These are phyloP conservation scores for Achlya hypogyna DNA, from an alignment of 352 stramenopile species.

Conservation along the genomic window DNA sequence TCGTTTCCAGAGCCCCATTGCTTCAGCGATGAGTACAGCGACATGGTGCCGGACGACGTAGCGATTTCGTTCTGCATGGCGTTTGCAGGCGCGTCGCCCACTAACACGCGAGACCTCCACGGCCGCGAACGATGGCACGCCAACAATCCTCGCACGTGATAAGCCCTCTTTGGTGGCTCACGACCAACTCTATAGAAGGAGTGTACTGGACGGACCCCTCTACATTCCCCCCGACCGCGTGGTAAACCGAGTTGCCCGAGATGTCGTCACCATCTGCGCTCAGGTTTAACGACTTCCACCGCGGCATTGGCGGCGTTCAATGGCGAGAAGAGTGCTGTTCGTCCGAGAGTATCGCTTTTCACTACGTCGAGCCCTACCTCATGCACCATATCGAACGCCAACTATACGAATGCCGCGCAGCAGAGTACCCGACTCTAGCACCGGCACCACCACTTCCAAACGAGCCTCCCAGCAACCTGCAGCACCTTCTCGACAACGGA, in stretches of 20 bases:
- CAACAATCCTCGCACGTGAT: conserved; percentile 33
- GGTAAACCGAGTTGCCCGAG: conserved; percentile 30
- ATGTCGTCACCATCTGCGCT: neutral
- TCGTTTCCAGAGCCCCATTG: conserved; percentile 47
- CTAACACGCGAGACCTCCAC: conserved; percentile 54
- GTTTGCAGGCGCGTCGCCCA: conserved; percentile 62
- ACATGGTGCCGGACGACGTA: conserved; percentile 69
- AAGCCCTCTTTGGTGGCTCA: neutral
- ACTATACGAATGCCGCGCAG: conserved; percentile 54
- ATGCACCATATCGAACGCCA: conserved; percentile 75
- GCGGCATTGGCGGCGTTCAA: conserved; percentile 52
- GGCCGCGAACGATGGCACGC: conserved; percentile 73
- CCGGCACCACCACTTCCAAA: neutral
- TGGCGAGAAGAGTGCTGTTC: conserved; percentile 39
- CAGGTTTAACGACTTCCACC: conserved; percentile 43
- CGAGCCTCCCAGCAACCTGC: neutral
- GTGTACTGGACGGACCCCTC: conserved; percentile 47
- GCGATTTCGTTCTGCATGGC: conserved; percentile 83
- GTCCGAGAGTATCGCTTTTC: conserved; percentile 61
- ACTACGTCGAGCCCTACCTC: conserved; percentile 57
- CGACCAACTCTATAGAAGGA: conserved; percentile 25
- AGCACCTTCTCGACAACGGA: neutral
- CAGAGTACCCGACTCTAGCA: neutral
- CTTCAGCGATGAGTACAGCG: conserved; percentile 49
- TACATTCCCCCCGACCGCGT: conserved; percentile 37